phyloP scores from a whole-genome alignment of 1,284 basidiomycete genomes.

The Takashimella tepidaria region DNA sequence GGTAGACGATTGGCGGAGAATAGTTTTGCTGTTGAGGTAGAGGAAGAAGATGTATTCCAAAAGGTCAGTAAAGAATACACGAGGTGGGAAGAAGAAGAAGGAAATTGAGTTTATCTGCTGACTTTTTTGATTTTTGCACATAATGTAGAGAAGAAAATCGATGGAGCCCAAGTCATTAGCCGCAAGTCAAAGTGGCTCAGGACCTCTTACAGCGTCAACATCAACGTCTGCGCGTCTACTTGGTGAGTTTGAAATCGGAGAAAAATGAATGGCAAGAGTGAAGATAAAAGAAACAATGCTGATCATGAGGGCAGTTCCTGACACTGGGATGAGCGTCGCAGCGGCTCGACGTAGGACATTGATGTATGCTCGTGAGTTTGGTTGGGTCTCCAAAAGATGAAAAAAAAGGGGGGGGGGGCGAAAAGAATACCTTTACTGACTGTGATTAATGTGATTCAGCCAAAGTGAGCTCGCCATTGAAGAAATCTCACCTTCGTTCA shows the following conservation, averaged over 20 bases:
- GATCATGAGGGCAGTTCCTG: background rate
- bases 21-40: slow-evolving; percentile 63
- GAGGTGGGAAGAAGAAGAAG: no score
- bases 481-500: slow-evolving; percentile 18
- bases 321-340: slow-evolving; percentile 17
- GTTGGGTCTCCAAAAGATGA: background rate
- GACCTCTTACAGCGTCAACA: background rate
- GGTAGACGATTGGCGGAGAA: slow-evolving; percentile 61
- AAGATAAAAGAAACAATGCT: no score
- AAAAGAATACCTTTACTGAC: slow-evolving; percentile 4
- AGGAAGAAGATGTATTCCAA: slow-evolving; percentile 61
- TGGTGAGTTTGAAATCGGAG: background rate
- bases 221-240: background rate
- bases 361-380: slow-evolving; percentile 40
- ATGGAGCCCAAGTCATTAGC: slow-evolving; percentile 51
- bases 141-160: slow-evolving; percentile 55
- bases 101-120: no score
- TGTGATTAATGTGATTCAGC: slow-evolving; percentile 18
- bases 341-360: slow-evolving; percentile 32
- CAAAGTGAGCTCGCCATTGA: slow-evolving; percentile 39
- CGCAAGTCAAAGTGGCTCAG: slow-evolving; percentile 1
- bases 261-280: no score
- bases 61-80: slow-evolving; percentile 57
- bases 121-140: background rate
- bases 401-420: no score